Percentiles rank a stretch among this genome's conserved stretches.
These are phyloP conservation scores for Colletotrichum zoysiae DNA, from an alignment of 2,329 filamentous ascomycete species.

Conservation along the genomic window DNA sequence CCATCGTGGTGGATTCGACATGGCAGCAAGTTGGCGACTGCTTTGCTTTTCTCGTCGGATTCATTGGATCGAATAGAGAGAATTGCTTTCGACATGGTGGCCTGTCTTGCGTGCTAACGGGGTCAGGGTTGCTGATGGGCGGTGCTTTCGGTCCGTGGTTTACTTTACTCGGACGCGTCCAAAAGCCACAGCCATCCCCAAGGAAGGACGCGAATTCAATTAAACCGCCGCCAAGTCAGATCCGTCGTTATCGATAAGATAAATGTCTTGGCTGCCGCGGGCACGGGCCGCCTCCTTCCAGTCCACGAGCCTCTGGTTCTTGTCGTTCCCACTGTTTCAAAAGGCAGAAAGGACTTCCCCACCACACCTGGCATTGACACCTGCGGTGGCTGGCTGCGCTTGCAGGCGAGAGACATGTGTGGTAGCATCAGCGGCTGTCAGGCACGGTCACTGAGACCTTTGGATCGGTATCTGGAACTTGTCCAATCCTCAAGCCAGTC, in stretches of 20 bases:
- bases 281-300: conserved; percentile 11
- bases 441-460: background rate
- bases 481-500: conserved; percentile 15
- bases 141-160: background rate
- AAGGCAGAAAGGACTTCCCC: background rate
- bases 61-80: conserved; percentile 53
- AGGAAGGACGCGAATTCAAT: conserved; percentile 20
- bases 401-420: conserved; percentile 30
- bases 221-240: conserved; percentile 29
- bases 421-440: background rate
- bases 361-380: background rate
- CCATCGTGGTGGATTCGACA: conserved; percentile 86
- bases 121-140: background rate
- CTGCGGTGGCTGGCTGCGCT: background rate
- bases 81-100: conserved; percentile 58
- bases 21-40: conserved; percentile 80
- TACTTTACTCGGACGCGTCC: conserved; percentile 22
- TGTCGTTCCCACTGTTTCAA: conserved; percentile 7
- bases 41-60: conserved; percentile 49
- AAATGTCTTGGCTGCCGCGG: conserved; percentile 15
- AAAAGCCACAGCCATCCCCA: background rate
- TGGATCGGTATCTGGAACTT: conserved; percentile 10
- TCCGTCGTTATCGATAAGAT: conserved; percentile 25
- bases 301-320: conserved; percentile 3
- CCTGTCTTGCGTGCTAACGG: background rate